phyloP scores from a whole-genome alignment of 768 basidiomycete genomes.

The Gautieria morchelliformis region DNA sequence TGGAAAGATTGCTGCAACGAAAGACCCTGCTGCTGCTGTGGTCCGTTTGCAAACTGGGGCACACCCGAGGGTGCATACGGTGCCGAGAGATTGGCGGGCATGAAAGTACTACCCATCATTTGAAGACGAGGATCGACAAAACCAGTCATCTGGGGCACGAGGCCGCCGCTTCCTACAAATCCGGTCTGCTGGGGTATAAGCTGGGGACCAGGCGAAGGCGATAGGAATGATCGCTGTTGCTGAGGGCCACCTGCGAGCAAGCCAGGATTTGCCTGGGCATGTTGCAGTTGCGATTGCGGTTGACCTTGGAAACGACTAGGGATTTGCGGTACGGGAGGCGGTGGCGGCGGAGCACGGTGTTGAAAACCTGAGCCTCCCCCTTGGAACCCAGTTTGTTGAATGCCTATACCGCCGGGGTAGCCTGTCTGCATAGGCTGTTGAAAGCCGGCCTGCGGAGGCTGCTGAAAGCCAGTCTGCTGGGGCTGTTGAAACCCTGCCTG shows the following conservation, averaged over 20 bases:
- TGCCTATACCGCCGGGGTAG: conserved; percentile 27
- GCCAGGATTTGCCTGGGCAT: conserved; percentile 11
- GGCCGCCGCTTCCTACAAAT: conserved; percentile 33
- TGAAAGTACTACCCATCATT: conserved; percentile 88
- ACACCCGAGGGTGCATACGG: conserved; percentile 50
- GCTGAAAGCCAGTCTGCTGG: conserved; percentile 46
- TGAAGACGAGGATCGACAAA: conserved; percentile 74
- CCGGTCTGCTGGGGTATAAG: conserved; percentile 50
- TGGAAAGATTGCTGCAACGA: conserved; percentile 80
- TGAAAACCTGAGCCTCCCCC: conserved; percentile 16
- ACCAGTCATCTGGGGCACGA: conserved; percentile 71
- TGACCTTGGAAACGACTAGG: conserved; percentile 53
- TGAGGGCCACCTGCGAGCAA: conserved; percentile 16
- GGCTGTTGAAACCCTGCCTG: conserved; percentile 39
- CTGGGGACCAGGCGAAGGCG: conserved; percentile 41
- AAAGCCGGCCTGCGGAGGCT: conserved; percentile 22
- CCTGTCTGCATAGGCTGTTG: conserved; percentile 58
- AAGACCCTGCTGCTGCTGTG: conserved; percentile 46
- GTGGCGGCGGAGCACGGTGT: conserved; percentile 36
- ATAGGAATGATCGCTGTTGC: conserved; percentile 42
- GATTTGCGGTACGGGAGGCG: conserved; percentile 55
- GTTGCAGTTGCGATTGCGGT: conserved; percentile 21
- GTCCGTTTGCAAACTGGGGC: conserved; percentile 46
- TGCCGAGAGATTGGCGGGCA: conserved; percentile 62
- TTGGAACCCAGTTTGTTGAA: conserved; percentile 31